Evolutionary conservation across 2,329 filamentous ascomycete genomes (phyloP).

Genomic region (Penicillium frequentans): DNA sequence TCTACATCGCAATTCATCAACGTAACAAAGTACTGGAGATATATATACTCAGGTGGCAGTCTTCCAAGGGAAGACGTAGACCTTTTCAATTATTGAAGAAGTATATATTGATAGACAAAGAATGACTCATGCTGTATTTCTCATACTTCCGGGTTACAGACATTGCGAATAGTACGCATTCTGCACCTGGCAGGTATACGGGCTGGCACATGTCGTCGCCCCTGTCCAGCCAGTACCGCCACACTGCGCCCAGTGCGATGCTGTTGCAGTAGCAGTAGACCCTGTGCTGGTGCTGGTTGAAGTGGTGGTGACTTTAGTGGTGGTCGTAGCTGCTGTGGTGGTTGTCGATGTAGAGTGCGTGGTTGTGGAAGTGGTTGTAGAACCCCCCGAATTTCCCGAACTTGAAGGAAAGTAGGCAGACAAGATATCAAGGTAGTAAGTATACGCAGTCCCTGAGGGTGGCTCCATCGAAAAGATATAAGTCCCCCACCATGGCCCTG

Average conservation of each 20-base stretch:
- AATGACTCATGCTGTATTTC: background rate
- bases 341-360: slow-evolving; percentile 4
- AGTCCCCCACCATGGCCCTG: slow-evolving; percentile 59
- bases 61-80: background rate
- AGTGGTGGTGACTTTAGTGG: too few relatives aligned
- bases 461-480: slow-evolving; percentile 39
- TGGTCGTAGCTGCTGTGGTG: background rate
- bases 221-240: slow-evolving; percentile 36
- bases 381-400: background rate
- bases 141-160: slow-evolving; percentile 14
- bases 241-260: slow-evolving; percentile 29
- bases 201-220: slow-evolving; percentile 29
- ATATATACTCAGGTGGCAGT: too few relatives aligned
- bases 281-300: background rate
- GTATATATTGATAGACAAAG: background rate
- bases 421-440: slow-evolving; percentile 31
- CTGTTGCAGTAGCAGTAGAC: slow-evolving; percentile 4
- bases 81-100: background rate
- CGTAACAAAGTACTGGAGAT: too few relatives aligned
- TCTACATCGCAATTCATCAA: too few relatives aligned
- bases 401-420: slow-evolving; percentile 8
- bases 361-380: slow-evolving; percentile 8
- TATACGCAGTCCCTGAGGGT: slow-evolving; percentile 26
- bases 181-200: slow-evolving; percentile 32
- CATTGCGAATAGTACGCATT: slow-evolving; percentile 43